Conservation (phyloP, 2,329 filamentous ascomycete genomes). For the Alternaria atra region DNA sequence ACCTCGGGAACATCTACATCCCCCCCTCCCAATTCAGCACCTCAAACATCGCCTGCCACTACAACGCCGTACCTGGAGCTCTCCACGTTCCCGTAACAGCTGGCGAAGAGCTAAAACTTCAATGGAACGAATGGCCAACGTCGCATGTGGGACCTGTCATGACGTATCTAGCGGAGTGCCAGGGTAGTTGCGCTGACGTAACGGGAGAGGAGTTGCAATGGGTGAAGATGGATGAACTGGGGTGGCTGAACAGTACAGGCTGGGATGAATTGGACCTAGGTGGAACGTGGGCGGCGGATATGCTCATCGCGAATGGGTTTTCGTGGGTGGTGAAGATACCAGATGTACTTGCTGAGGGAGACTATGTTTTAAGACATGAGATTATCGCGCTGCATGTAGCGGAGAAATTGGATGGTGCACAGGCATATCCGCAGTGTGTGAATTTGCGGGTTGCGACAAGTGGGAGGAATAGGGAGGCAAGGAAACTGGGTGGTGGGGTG, state of each 20-base stretch:
- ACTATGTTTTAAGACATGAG: constrained; percentile 65
- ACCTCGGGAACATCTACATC: no score
- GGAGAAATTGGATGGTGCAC: constrained; percentile 56
- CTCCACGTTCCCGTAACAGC: constrained; percentile 64
- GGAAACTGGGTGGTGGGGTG: constrained; percentile 51
- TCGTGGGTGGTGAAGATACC: constrained; percentile 58
- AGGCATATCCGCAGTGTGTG: constrained; percentile 62
- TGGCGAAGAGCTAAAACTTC: constrained; percentile 61
- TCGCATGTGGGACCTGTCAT: constrained; percentile 48
- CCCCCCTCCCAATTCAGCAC: no score
- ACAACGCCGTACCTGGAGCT: constrained; percentile 9
- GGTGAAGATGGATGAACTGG: constrained; percentile 46
- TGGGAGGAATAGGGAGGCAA: constrained; percentile 48
- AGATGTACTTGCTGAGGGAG: constrained; percentile 50
- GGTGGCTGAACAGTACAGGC: constrained; percentile 38
- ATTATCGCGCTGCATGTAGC: constrained; percentile 59
- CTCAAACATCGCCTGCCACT: no score
- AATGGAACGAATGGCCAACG: constrained; percentile 59
- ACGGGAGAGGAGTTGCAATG: constrained; percentile 34
- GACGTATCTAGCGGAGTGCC: constrained; percentile 44
- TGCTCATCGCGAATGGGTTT: constrained; percentile 54
- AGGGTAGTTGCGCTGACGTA: constrained; percentile 29
- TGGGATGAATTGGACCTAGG: constrained; percentile 20
- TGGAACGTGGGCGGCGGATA: constrained; percentile 45
- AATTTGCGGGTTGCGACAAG: constrained; percentile 56